Percentiles rank a stretch among this genome's conserved stretches.
Conservation (phyloP, 306 rosid genomes). For the Senna siamea region DNA sequence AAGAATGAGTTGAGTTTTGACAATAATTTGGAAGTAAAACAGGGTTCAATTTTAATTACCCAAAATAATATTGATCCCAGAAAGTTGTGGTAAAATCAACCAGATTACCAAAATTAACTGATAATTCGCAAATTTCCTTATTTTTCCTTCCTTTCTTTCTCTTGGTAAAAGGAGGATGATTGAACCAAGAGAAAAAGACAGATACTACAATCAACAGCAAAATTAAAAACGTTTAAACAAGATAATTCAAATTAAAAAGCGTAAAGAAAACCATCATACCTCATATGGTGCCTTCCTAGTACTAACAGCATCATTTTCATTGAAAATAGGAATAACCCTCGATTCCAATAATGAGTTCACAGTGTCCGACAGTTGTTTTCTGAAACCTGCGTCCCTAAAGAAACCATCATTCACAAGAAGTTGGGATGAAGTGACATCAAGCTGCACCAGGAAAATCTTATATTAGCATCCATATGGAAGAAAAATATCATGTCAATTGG, state of each 20-base stretch:
- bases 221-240: not conserved
- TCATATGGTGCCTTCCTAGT: conserved; percentile 87
- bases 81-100: not conserved
- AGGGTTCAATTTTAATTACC: not conserved
- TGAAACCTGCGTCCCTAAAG: conserved; percentile 72
- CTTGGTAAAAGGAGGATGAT: not conserved
- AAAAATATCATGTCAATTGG: not conserved
- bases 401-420: conserved; percentile 92
- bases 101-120: not conserved
- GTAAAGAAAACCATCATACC: conserved; percentile 47
- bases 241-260: conserved; percentile 24
- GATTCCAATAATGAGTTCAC: conserved; percentile 63
- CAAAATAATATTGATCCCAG: not conserved
- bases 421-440: conserved; percentile 95
- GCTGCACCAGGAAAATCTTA: conserved; percentile 58
- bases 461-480: conserved; percentile 41
- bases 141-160: not conserved
- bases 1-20: not conserved
- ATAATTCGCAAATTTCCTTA: not conserved
- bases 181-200: not conserved
- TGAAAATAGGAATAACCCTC: conserved; percentile 91
- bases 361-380: conserved; percentile 82
- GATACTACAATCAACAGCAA: conserved; percentile 9
- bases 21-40: not conserved
- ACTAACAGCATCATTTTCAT: conserved; percentile 97